These are phyloP conservation scores for Jimgerdemannia lactiflua DNA, from an alignment of 192 early-diverging fungal genomes.

Conservation along the genomic window DNA sequence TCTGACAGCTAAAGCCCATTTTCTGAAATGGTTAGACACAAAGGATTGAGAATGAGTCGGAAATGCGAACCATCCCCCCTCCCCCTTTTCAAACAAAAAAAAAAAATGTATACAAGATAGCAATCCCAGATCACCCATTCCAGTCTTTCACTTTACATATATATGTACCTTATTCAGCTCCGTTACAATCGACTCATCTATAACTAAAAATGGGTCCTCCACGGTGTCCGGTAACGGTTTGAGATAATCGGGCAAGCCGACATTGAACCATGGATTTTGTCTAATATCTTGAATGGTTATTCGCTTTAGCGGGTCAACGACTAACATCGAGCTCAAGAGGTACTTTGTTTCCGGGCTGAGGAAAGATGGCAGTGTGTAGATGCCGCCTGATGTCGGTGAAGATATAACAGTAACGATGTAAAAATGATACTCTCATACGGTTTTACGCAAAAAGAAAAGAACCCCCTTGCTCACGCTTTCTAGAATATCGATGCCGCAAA, in stretches of 20 bases:
- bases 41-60: neutral
- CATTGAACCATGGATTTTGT: slow-evolving; percentile 91
- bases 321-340: slow-evolving; percentile 86
- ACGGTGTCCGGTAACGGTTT: slow-evolving; percentile 72
- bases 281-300: slow-evolving; percentile 83
- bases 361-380: slow-evolving; percentile 88
- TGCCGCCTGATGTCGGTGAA: slow-evolving; percentile 41
- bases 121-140: neutral
- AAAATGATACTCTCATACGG: no score
- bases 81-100: no score
- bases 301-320: slow-evolving; percentile 95
- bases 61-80: neutral
- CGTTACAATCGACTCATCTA: slow-evolving; percentile 78
- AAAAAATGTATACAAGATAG: neutral
- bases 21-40: slow-evolving; percentile 42
- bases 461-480: no score
- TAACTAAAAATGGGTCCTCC: slow-evolving; percentile 56
- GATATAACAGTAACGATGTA: no score
- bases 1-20: slow-evolving; percentile 66
- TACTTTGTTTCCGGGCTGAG: slow-evolving; percentile 80
- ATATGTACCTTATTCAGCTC: slow-evolving; percentile 70
- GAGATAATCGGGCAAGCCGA: slow-evolving; percentile 90
- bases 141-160: neutral
- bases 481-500: no score
- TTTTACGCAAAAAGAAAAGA: no score